Conservation (phyloP, 2,329 filamentous ascomycete species). For the Trichoderma sp. region DNA sequence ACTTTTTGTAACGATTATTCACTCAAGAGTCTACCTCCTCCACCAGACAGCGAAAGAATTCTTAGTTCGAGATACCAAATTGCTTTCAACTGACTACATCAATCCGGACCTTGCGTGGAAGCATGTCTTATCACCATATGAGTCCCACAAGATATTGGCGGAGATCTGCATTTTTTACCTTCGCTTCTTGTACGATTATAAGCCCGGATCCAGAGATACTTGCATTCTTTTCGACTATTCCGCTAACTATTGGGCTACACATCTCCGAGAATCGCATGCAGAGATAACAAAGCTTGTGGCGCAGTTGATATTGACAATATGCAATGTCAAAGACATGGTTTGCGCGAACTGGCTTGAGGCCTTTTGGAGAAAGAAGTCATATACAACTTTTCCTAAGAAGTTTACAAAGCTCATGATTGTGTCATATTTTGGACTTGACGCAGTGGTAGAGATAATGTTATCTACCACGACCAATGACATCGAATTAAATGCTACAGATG, state of each 20-base stretch:
- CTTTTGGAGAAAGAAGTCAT: neutral
- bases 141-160: slow-evolving; percentile 24
- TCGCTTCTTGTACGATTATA: no score
- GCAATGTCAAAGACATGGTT: neutral
- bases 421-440: slow-evolving; percentile 1
- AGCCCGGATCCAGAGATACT: no score
- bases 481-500: neutral
- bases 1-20: slow-evolving; percentile 32
- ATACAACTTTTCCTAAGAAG: neutral
- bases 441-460: neutral
- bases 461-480: neutral
- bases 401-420: slow-evolving; percentile 5
- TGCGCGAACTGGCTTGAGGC: neutral
- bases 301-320: neutral
- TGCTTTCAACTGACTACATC: neutral
- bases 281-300: neutral
- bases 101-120: slow-evolving; percentile 19
- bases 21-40: slow-evolving; percentile 28
- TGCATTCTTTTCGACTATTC: slow-evolving; percentile 23
- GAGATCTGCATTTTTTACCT: slow-evolving; percentile 25
- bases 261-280: slow-evolving; percentile 6
- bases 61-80: neutral
- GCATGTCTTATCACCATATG: neutral
- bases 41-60: slow-evolving; percentile 31
- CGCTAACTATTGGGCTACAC: slow-evolving; percentile 21